Evolutionary conservation across 805 yeast species (phyloP).

Genomic region (Saccharomycopsis oosterbeekiorum): DNA sequence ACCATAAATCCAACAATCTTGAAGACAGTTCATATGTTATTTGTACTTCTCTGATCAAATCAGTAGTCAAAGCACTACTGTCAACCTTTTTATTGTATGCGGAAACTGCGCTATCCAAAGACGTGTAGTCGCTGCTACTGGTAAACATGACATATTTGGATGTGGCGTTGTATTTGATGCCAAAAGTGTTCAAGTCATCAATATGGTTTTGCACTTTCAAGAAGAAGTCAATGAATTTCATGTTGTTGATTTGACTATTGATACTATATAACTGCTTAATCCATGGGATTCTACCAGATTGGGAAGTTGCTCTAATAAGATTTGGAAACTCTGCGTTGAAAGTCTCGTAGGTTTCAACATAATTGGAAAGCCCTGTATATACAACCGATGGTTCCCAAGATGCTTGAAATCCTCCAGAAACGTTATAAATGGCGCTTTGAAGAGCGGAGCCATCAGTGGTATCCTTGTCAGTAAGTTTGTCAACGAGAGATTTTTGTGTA

Average conservation of each 20-base stretch:
- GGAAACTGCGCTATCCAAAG: not conserved
- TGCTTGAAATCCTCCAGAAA: not conserved
- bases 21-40: not conserved
- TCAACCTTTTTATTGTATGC: not conserved
- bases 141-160: not conserved
- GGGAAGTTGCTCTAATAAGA: not conserved
- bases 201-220: not conserved
- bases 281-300: not conserved
- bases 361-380: not conserved
- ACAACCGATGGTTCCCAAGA: not conserved
- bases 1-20: not conserved
- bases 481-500: not conserved
- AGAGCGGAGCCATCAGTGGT: not conserved
- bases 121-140: not conserved
- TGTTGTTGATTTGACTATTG: not conserved
- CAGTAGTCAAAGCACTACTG: not conserved
- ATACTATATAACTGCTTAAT: not conserved
- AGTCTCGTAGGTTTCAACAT: not conserved
- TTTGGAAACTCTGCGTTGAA: not conserved
- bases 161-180: not conserved
- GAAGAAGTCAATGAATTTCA: not conserved
- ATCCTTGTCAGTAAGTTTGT: not conserved
- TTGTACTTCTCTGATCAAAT: not conserved
- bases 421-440: not conserved
- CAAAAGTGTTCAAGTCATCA: not conserved